Evolutionary conservation across 768 basidiomycete species (phyloP), one percentile per base, ranked within the genome.

Genomic region (Naematelia encephala): DNA sequence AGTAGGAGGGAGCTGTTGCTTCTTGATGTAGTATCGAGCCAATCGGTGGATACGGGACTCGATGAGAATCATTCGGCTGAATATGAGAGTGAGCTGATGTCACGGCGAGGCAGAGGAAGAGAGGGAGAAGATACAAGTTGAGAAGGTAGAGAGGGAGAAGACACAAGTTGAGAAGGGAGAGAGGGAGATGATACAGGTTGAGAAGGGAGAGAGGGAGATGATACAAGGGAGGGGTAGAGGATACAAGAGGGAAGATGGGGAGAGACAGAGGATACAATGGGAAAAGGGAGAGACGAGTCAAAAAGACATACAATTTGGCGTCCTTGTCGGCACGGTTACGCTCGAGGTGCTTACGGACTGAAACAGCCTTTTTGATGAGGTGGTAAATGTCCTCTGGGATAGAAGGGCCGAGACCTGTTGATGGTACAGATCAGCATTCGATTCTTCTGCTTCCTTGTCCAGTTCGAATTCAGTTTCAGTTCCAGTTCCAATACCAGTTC

Each of bases 301-400:
- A 4, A 29, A 42, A 14, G 27, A 74, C 74, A 58, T 53, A 77
- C 75, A 77, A 77, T 63, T 77, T 77, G 68, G 70, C 74, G 68
- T 78, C 93, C 84, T 91, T 94, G 85, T 99, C 94, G 80, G 93
- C 94, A 79, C 94, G 87, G 88, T 96, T 97, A 74, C 84, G 83
- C 80, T 96, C 91, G 70, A 99, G 85, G 81, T 98, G 94, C 84
- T 97, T 98, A 81, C 93, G 91, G 76, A 99, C 91, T 73, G 90
- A 84, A 76, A 99, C 92, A 79, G 94, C 94, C 87, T 97, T 99
- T 87, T 97, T 97, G 86, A 98, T 88, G 80, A 96, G 87, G 85
- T 91, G 88, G 88, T 91, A 96, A 64, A 97, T 88, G 85, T 96
- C 94, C 86, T 99, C 94, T 72, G 94, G 94, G 82, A 98, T 90